These are phyloP conservation scores for Calonectria montana DNA, from an alignment of 2,329 filamentous ascomycete species.

Conservation along the genomic window DNA sequence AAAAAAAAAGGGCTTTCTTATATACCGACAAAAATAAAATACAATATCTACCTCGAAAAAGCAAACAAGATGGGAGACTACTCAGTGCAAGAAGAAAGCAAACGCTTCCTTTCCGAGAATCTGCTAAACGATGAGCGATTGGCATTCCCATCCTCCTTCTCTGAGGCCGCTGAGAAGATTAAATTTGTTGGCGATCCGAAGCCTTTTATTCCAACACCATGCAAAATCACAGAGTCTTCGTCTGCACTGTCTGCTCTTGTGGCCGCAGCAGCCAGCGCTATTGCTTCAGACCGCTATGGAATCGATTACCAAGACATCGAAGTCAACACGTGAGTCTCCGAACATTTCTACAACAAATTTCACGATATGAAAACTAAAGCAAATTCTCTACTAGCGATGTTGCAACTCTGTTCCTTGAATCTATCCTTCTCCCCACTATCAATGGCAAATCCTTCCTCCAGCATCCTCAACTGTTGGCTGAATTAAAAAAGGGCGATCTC, in stretches of 20 bases:
- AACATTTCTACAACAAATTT: not conserved
- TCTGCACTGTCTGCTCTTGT: slow-evolving; percentile 21
- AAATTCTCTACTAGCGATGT: slow-evolving; percentile 5
- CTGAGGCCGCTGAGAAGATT: slow-evolving; percentile 15
- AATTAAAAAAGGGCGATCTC: slow-evolving; percentile 21
- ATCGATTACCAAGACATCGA: slow-evolving; percentile 24
- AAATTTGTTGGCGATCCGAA: slow-evolving; percentile 20
- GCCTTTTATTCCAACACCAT: slow-evolving; percentile 26
- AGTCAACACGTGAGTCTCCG: slow-evolving; percentile 23
- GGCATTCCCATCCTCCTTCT: slow-evolving; percentile 9
- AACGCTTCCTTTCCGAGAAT: slow-evolving; percentile 9
- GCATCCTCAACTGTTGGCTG: slow-evolving; percentile 21
- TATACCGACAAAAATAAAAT: not conserved
- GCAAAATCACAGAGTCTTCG: slow-evolving; percentile 25
- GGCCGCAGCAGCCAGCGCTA: slow-evolving; percentile 17
- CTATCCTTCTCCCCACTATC: slow-evolving; percentile 27
- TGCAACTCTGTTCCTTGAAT: slow-evolving; percentile 34
- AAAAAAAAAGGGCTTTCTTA: too few species aligned
- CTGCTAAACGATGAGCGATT: slow-evolving; percentile 8
- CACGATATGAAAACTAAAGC: not conserved
- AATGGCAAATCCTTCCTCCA: slow-evolving; percentile 27
- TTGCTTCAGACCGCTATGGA: slow-evolving; percentile 23
- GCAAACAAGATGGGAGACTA: not conserved
- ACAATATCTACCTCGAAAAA: not conserved
- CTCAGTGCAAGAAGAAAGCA: slow-evolving; percentile 13